Percentiles rank a stretch among this genome's conserved stretches.
Conservation (phyloP, 2,329 filamentous ascomycete species). For the Aureobasidium lini region DNA sequence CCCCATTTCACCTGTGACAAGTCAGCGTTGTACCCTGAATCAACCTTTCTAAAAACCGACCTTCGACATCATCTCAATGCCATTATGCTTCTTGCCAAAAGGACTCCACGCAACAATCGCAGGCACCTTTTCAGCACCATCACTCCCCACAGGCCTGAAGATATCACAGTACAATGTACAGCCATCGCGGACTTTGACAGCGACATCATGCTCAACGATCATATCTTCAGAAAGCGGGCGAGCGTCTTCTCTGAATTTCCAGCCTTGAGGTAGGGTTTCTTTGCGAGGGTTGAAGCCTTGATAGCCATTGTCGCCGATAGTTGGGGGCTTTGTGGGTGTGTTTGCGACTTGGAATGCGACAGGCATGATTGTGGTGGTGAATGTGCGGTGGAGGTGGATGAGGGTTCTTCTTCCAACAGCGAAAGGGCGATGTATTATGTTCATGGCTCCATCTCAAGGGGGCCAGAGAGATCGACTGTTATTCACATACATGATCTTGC, state of each 20-base stretch:
- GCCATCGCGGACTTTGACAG: slow-evolving; percentile 37
- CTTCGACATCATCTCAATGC: background rate
- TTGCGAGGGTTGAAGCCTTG: slow-evolving; percentile 32
- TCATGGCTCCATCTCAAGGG: too few relatives aligned
- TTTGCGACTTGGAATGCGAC: slow-evolving; percentile 23
- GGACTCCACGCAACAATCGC: slow-evolving; percentile 38
- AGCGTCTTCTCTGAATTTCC: background rate
- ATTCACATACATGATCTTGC: background rate
- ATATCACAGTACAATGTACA: slow-evolving; percentile 37
- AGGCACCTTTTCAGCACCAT: slow-evolving; percentile 28
- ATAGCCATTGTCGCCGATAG: slow-evolving; percentile 36
- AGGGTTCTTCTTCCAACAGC: background rate
- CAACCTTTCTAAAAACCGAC: background rate
- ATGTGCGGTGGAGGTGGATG: background rate
- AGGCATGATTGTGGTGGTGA: background rate
- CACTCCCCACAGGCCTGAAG: slow-evolving; percentile 32
- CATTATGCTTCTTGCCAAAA: slow-evolving; percentile 38
- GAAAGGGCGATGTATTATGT: background rate
- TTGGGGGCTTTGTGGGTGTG: slow-evolving; percentile 21
- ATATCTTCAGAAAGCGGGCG: slow-evolving; percentile 29
- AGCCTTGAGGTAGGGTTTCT: slow-evolving; percentile 34
- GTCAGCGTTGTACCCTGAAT: background rate
- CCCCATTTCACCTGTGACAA: background rate
- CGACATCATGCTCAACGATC: slow-evolving; percentile 37
- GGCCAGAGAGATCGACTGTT: background rate